A percentile compares a stretch with the other conserved stretches of the same genome.
These are phyloP conservation scores for Leucaena leucocephala DNA, from an alignment of 306 rosid species.

Conservation along the genomic window DNA sequence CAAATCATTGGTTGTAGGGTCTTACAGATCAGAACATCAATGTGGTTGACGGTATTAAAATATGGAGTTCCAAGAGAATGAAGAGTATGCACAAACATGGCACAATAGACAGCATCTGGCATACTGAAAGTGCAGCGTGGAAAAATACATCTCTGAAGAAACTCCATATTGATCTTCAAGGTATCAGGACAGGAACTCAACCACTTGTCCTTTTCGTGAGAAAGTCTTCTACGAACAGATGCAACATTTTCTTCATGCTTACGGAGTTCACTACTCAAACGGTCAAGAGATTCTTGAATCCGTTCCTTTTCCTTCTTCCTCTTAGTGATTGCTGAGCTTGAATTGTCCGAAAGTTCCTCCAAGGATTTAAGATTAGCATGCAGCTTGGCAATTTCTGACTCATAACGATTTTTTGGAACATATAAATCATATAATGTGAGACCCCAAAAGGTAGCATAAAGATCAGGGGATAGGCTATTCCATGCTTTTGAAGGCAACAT, in stretches of 20 bases:
- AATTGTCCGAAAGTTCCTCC: slow-evolving; percentile 96
- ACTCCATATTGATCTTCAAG: slow-evolving; percentile 95
- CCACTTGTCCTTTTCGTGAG: slow-evolving; percentile 93
- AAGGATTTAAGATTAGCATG: slow-evolving; percentile 85
- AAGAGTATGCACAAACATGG: slow-evolving; percentile 94
- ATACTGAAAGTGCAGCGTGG: slow-evolving; percentile 99
- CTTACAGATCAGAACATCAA: slow-evolving; percentile 93
- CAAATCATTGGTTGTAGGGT: slow-evolving; percentile 99
- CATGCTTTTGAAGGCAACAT: slow-evolving; percentile 97
- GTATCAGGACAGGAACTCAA: slow-evolving; percentile 97
- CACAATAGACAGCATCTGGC: slow-evolving; percentile 99
- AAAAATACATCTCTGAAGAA: slow-evolving; percentile 98
- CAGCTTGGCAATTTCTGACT: slow-evolving; percentile 86
- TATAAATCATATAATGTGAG: slow-evolving; percentile 94
- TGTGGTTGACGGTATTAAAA: slow-evolving; percentile 97
- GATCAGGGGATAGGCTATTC: slow-evolving; percentile 99
- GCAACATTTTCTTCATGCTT: slow-evolving; percentile 91
- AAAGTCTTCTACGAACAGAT: slow-evolving; percentile 82
- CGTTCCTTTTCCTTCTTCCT: slow-evolving; percentile 99
- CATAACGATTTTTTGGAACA: slow-evolving; percentile 89
- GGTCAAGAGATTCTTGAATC: slow-evolving; percentile 95
- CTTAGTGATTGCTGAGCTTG: slow-evolving; percentile 92
- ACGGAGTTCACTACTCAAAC: slow-evolving; percentile 71
- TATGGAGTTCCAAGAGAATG: slow-evolving; percentile 99
- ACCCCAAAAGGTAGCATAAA: slow-evolving; percentile 96